phyloP scores from a whole-genome alignment of 129 eudicot species.

The Oenanthe sinensis region DNA sequence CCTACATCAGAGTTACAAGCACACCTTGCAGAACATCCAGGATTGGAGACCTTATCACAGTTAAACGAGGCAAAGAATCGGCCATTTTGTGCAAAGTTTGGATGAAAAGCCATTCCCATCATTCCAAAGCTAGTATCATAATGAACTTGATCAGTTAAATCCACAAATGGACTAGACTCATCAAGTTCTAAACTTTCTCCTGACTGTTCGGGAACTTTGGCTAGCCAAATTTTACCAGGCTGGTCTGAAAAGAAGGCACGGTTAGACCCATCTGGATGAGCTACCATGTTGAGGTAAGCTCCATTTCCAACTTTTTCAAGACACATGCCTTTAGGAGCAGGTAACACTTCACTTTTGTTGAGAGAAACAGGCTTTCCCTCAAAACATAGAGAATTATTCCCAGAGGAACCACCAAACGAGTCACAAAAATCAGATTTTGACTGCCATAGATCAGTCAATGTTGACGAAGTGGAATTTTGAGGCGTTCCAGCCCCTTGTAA shows the following conservation, averaged over 20 bases:
- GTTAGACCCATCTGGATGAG: constrained; percentile 90
- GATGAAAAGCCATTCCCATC: constrained; percentile 92
- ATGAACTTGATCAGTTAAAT: constrained; percentile 68
- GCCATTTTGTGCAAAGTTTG: constrained; percentile 62
- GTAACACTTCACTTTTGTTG: constrained; percentile 25
- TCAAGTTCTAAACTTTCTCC: constrained; percentile 48
- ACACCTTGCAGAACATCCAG: constrained; percentile 72
- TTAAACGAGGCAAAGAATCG: constrained; percentile 88
- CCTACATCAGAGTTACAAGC: constrained; percentile 85
- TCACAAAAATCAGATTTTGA: constrained; percentile 58
- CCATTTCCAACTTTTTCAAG: constrained; percentile 65
- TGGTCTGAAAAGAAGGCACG: constrained; percentile 76
- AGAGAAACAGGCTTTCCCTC: constrained; percentile 44
- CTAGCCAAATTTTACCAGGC: constrained; percentile 75
- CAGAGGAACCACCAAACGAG: constrained; percentile 54
- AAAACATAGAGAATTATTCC: constrained; percentile 40
- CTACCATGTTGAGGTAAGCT: constrained; percentile 68
- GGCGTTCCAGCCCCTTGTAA: constrained; percentile 48
- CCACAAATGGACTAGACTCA: constrained; percentile 75
- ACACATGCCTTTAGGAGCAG: constrained; percentile 64
- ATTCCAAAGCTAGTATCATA: constrained; percentile 66
- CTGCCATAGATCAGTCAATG: constrained; percentile 71
- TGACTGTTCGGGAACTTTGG: constrained; percentile 54
- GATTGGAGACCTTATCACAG: constrained; percentile 55
- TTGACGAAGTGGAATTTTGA: constrained; percentile 43